Percentiles rank a stretch among this genome's conserved stretches.
Conservation (phyloP, 2,329 filamentous ascomycete species). For the Arthroderma sp. region DNA sequence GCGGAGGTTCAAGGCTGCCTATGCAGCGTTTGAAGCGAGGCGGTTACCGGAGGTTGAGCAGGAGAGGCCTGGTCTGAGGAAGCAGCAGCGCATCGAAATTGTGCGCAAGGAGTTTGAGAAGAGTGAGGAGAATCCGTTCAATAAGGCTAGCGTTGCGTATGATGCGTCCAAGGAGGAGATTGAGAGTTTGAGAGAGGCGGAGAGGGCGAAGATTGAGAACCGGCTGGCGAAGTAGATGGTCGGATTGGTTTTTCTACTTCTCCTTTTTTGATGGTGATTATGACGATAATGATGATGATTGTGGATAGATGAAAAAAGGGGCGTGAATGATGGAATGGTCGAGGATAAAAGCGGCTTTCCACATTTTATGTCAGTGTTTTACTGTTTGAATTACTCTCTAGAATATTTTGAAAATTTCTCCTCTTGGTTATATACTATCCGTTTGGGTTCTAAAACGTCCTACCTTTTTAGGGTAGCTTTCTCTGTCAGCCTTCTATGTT, state of each 20-base stretch:
- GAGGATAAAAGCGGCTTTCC: too few relatives aligned
- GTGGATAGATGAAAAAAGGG: not conserved
- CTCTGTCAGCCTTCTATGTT: too few relatives aligned
- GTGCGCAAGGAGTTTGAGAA: slow-evolving; percentile 90
- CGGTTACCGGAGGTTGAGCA: slow-evolving; percentile 72
- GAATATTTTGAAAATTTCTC: too few relatives aligned
- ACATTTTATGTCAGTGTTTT: too few relatives aligned
- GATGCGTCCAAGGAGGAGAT: slow-evolving; percentile 71
- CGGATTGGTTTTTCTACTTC: not conserved
- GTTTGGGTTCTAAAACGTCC: too few relatives aligned
- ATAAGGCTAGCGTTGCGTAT: slow-evolving; percentile 63
- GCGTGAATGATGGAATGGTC: too few relatives aligned
- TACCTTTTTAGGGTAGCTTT: too few relatives aligned
- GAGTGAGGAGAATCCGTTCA: slow-evolving; percentile 89
- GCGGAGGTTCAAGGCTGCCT: slow-evolving; percentile 74
- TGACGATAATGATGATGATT: not conserved
- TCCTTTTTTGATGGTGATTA: not conserved
- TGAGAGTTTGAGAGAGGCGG: slow-evolving; percentile 47
- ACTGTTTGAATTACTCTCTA: too few relatives aligned
- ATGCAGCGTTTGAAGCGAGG: slow-evolving; percentile 66
- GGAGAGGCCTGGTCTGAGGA: slow-evolving; percentile 65
- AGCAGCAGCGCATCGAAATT: slow-evolving; percentile 72
- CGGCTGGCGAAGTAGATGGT: slow-evolving; percentile 35
- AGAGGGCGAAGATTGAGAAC: slow-evolving; percentile 62
- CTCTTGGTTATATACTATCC: too few relatives aligned